Evolutionary conservation across 345 rosid species (phyloP), one percentile per base, ranked within the genome.

Genomic region (Geranium rotundifolium): DNA sequence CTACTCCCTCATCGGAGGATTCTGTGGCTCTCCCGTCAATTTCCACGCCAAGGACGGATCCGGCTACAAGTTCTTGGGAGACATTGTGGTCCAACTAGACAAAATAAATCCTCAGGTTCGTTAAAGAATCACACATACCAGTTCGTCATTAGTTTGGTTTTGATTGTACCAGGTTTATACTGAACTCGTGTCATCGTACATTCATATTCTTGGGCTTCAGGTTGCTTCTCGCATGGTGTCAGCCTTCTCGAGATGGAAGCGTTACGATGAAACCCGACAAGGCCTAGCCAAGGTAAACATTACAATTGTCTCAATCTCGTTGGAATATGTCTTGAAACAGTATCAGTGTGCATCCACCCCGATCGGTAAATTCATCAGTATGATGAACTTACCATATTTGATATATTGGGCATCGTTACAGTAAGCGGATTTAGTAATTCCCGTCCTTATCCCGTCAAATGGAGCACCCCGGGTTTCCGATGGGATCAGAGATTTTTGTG

Each of bases 181-280:
- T 23, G 27, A 23, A 23, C 27, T 23, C 27, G 27, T 23, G 27
- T 1, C 27, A 23, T 23, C 27, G 27, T 23, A 23, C 27, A 23
- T 23, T 23, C 27, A 23, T 23, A 23, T 23, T 23, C 27, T 23
- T 37, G 30, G 50, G 54, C 66, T 66, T 16, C 76, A 89, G 97
- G 96, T 90, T 74, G 99, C 97, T 9, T 90, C 96, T 27, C 80
- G 99, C 59, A 83, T 85, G 95, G 96, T 95, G 37, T 88, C 97
- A 29, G 90, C 99, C 63, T 88, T 95, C 84, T 95, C 99, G 23
- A 84, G 95, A 82, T 90, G 99, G 99, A 90, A 61, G 82, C 96
- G 96, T 57, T 95, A 77, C 3, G 97, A 90, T 54, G 89, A 86
- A 77, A 75, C 77, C 60, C 80, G 99, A 39, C 97, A 90, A 80